Percentiles rank a stretch among this genome's conserved stretches.
Evolutionary conservation across 768 basidiomycete genomes (phyloP).

Genomic region (Lentinula raphanica): DNA sequence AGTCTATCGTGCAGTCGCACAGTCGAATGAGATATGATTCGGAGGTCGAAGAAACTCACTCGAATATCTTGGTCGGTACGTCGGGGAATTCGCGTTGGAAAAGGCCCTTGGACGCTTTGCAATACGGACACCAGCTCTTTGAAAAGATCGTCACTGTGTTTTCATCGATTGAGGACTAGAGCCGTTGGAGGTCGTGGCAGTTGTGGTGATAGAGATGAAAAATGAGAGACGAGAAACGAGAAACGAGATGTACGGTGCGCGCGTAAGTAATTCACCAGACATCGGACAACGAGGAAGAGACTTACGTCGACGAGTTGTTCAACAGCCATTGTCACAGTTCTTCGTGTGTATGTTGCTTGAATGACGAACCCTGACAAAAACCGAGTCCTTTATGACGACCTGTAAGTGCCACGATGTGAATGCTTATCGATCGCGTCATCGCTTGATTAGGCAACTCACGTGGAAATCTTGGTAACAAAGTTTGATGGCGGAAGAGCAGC

Average conservation of each 20-base stretch:
- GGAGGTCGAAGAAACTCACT: too few species aligned
- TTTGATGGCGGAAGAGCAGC: too few species aligned
- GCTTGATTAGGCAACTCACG: too few species aligned
- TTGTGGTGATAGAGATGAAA: too few species aligned
- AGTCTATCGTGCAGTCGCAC: slow-evolving; percentile 41
- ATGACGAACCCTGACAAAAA: neutral
- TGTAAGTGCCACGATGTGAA: too few species aligned
- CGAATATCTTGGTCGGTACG: slow-evolving; percentile 34
- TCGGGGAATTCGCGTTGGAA: slow-evolving; percentile 35
- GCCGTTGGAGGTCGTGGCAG: neutral
- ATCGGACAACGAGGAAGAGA: neutral
- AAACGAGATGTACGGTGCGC: too few species aligned
- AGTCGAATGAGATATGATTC: too few species aligned
- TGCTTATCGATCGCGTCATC: too few species aligned
- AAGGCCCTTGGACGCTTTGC: slow-evolving; percentile 42
- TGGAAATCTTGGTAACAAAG: too few species aligned
- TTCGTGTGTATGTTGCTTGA: neutral
- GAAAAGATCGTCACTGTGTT: slow-evolving; percentile 58
- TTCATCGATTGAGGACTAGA: slow-evolving; percentile 38
- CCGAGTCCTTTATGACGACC: too few species aligned
- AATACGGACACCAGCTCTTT: slow-evolving; percentile 53
- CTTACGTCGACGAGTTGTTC: slow-evolving; percentile 2
- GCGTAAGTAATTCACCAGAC: neutral
- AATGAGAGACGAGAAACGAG: too few species aligned
- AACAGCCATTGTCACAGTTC: slow-evolving; percentile 1